Evolutionary conservation across 2,329 filamentous ascomycete species (phyloP).

Genomic region (Sclerotinia borealis): DNA sequence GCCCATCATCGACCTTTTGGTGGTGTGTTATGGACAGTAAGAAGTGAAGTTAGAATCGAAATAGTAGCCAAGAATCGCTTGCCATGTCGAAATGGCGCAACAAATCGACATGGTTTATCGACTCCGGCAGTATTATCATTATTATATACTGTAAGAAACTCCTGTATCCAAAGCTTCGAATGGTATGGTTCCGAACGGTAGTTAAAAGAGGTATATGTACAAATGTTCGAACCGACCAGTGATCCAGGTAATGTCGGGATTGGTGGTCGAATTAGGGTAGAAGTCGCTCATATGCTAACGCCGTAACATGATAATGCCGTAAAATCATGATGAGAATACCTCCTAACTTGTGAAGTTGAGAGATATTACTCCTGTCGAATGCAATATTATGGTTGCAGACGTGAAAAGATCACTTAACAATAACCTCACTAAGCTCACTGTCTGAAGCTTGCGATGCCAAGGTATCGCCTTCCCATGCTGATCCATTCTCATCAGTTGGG

Average conservation of each 20-base stretch:
- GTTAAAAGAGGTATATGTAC: conserved; percentile 25
- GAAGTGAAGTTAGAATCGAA: conserved; percentile 19
- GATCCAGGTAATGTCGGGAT: neutral
- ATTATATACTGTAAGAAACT: conserved; percentile 22
- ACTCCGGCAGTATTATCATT: conserved; percentile 25
- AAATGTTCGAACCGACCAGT: conserved; percentile 18
- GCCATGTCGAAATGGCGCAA: conserved; percentile 5
- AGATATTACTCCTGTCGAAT: conserved; percentile 10
- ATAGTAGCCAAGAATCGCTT: conserved; percentile 9
- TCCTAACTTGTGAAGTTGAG: conserved; percentile 22
- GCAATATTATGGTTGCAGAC: conserved; percentile 2
- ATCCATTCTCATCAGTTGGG: conserved; percentile 49
- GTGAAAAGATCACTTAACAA: conserved; percentile 22
- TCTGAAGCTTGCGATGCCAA: conserved; percentile 35
- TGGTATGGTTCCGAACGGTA: conserved; percentile 14
- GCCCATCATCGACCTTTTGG: neutral
- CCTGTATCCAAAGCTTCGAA: conserved; percentile 14
- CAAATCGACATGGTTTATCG: conserved; percentile 8
- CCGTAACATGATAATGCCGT: conserved; percentile 31
- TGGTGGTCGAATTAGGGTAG: conserved; percentile 19
- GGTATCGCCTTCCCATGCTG: conserved; percentile 52
- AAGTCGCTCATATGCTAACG: conserved; percentile 32
- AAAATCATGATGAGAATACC: conserved; percentile 27
- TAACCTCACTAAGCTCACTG: conserved; percentile 30
- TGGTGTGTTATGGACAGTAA: conserved; percentile 10